Base-by-base conservation (phyloP, 352 stramenopile species). In the Globisporangium lucens region DNA sequence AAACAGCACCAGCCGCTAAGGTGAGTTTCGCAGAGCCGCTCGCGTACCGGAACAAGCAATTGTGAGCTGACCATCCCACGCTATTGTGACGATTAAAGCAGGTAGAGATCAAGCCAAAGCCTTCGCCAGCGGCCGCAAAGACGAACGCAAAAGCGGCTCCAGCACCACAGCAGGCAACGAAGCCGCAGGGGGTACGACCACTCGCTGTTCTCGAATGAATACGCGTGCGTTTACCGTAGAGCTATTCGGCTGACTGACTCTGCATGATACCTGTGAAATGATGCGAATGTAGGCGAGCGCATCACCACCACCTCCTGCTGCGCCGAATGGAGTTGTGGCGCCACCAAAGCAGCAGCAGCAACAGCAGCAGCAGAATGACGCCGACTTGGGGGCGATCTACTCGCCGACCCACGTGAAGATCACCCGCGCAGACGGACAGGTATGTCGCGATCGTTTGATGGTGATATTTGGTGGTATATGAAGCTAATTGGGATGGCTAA, bases 371-470 rank as follows among this genome's bases (percentile, higher is more conserved):
- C 38, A 61, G n/a, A 55, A 46, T 13, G 51, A 36, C 2, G n/a
- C 43, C 4, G 71, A 80, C 27, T 46, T 82, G 17, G 83, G 82
- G 2, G 83, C 79, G 20, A 73, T 91, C 27, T 92, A 91, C 69
- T 78, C 79, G 33, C 86, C 86, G 9, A 75, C 79, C 35, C 80
- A 92, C 61, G 85, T 94, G 49, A 90, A 74, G 22, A 89, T 94
- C 51, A 94, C 83, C 5, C 78, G 83, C 47, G 78, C 76, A 61
- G 83, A 94, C 43, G 83, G 83, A 17, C 83, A 82, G 70, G 75
- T 82, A 56, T 46, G 63, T 3, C 13, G 4, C 24, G 9, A 35
- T 9, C 0, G 5, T 20, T 56, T 27, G 15, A 20, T 20, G 52
- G 22, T 13, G 24, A n/a, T 24, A 57, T 57, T 15, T 36, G 30